Evolutionary conservation across 176 grass and related monocot genomes (phyloP).

Genomic region (Ananas comosus): DNA sequence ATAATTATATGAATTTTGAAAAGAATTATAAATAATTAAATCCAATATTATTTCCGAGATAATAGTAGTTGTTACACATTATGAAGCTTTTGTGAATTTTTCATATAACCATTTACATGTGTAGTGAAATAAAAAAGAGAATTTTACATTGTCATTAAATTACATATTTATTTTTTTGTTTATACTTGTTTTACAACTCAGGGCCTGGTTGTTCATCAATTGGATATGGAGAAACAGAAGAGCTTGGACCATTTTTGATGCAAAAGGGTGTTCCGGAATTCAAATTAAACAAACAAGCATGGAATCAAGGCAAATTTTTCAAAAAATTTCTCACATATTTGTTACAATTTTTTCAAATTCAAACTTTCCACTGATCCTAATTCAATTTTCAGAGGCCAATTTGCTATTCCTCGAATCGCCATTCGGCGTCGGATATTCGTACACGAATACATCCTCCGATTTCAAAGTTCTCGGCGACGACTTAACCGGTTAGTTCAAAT

Average conservation of each 20-base stretch:
- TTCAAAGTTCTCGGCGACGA: constrained; percentile 55
- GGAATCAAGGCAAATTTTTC: constrained; percentile 63
- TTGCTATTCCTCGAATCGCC: constrained; percentile 92
- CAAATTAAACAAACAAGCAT: constrained; percentile 58
- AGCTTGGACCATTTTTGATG: constrained; percentile 84
- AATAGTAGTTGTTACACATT: too few species aligned
- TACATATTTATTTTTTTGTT: too few species aligned
- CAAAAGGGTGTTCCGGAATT: constrained; percentile 83
- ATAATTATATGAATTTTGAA: too few species aligned
- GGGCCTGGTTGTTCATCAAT: constrained; percentile 91
- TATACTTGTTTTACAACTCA: constrained; percentile 15
- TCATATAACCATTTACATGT: too few species aligned
- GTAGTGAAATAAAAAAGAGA: too few species aligned
- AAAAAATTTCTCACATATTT: background rate
- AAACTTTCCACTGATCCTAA: too few species aligned
- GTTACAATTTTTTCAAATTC: background rate
- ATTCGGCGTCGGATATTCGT: constrained; percentile 92
- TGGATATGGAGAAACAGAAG: constrained; percentile 72
- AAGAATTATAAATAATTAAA: too few species aligned
- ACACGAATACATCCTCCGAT: constrained; percentile 88
- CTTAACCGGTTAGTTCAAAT: constrained; percentile 55
- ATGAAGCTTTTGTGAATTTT: too few species aligned
- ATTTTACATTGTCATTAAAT: too few species aligned
- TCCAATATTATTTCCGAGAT: too few species aligned
- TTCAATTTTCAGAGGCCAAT: constrained; percentile 64